Base-by-base conservation (phyloP, 2,329 filamentous ascomycete species). In the Neofusicoccum cordaticola region DNA sequence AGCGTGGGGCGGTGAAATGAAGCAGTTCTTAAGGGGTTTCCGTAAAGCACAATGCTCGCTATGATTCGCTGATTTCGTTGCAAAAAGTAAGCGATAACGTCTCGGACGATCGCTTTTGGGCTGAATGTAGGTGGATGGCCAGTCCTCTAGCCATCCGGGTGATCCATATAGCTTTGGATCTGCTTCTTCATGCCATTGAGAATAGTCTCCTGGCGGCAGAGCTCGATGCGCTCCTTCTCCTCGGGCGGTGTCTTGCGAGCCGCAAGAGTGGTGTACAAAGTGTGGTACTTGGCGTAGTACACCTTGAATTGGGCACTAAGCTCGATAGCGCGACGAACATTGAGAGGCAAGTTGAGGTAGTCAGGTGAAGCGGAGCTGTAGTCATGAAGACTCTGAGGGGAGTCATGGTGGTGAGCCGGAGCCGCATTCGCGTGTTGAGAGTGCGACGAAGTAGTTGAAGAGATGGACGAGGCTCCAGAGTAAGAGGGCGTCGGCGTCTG, bases 181-280 rank as follows among this genome's bases (percentile, higher is more conserved):
- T 86, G 83, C 66, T 80, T 75, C 77, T 88, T 88, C 82, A 86
- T 84, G 68, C 79, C 79, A 69, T 83, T 79, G 52, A 87, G 73
- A 35, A 60, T 15, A 22, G 42, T 19, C 4, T 19, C 41, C 68
- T 80, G 78, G 68, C 76, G 74, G 72, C 82, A 80, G 62, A 88
- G 71, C 65, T 81, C 78, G 48, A 83, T 80, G 66, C 85, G 74
- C 69, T 88, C 83, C 22, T 80, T 75, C 56, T 76, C 73, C 8
- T 83, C 79, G 3, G 82, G 78, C n/a, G 58, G 74, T 69, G 87
- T 27, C 79, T 75, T 60, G 75, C 74, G 13, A 82, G 79, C 4
- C 81, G 78, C 73, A 66, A 81, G 69, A 67, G 76, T 73, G 70
- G 83, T 82, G 72, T 88, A 85, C 69, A 87, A 72, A 69, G 80